Conservation (phyloP, 129 eudicot species). For the sunflower (Helianthus annuus) region HanXRQr2.0-SUNRISE NC_035443.2:38834925-38835424, state of each 20-base stretch:
- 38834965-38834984: conserved; percentile 75
- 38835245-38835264: neutral
- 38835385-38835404: neutral
- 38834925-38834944: conserved; percentile 66
- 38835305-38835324: neutral
- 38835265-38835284: neutral
- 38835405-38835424: neutral
- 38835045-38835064: conserved; percentile 82
- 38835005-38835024: conserved; percentile 24
- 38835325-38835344: neutral
- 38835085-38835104: conserved; percentile 99
- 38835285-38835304: neutral
- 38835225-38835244: neutral
- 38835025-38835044: conserved; percentile 52
- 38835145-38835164: conserved; percentile 1
- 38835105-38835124: conserved; percentile 97
- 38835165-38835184: no score
- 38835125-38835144: conserved; percentile 55
- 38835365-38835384: neutral
- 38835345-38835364: neutral
- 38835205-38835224: neutral
- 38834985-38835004: conserved; percentile 68
- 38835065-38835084: conserved; percentile 93
- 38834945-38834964: conserved; percentile 76
- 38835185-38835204: neutral